A percentile compares a stretch with the other conserved stretches of the same genome.
phyloP scores from a whole-genome alignment of 345 rosid genomes.

The Eucalyptus marginata region DNA sequence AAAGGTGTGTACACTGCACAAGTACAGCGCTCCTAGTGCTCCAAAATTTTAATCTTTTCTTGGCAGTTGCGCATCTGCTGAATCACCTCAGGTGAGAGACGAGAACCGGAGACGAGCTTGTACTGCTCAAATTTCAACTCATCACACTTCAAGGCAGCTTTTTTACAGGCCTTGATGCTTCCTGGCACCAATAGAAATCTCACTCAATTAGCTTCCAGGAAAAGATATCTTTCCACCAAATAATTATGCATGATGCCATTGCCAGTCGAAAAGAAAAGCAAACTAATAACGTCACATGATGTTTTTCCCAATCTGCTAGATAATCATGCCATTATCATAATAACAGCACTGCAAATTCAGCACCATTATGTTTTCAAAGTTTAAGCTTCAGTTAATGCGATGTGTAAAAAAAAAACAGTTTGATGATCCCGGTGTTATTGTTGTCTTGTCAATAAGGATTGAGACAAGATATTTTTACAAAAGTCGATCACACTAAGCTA shows the following conservation, averaged over 20 bases:
- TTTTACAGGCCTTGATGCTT: conserved; percentile 56
- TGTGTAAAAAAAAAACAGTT: not conserved
- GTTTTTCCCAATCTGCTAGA: not conserved
- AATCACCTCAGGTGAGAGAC: conserved; percentile 29
- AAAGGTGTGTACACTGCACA: not conserved
- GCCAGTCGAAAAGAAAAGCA: not conserved
- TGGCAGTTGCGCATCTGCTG: conserved; percentile 49
- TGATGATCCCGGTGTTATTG: not conserved
- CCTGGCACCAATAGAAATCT: conserved; percentile 10
- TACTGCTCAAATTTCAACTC: conserved; percentile 59
- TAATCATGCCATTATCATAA: not conserved
- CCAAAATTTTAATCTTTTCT: conserved; percentile 57
- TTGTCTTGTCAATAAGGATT: not conserved
- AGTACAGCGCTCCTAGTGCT: not conserved
- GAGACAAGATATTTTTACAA: not conserved
- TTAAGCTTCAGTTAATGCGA: not conserved
- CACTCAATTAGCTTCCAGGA: not conserved
- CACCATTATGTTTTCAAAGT: not conserved
- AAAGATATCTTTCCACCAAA: not conserved
- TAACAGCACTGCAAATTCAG: not conserved
- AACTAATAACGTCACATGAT: not conserved
- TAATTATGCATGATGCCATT: not conserved
- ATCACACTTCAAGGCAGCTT: conserved; percentile 65
- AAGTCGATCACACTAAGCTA: not conserved
- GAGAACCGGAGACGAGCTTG: conserved; percentile 26